Base-by-base conservation (phyloP, 179 eudicot genomes). In the Gypsophila paniculata region DNA sequence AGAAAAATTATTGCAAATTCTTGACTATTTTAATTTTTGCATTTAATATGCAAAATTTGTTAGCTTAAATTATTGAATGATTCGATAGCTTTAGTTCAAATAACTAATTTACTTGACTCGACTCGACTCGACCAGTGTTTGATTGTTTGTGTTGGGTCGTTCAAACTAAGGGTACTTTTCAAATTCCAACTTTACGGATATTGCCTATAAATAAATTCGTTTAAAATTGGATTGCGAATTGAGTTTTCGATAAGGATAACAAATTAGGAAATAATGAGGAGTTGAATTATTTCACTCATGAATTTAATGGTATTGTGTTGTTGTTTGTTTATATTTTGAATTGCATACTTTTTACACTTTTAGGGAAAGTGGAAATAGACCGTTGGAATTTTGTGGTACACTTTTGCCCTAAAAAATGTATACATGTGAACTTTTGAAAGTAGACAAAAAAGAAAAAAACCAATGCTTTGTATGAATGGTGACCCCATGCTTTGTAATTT, bases 401-500 rank as follows among this genome's bases (percentile, higher is more conserved):
- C 13, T 26, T 17, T 22, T 15, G 22, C 11, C 60, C 72, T 72
- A 77, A 77, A 72, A 18, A 65, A 13, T 51, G 8, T 42, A 23
- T 11, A 52, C 38, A 36, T 2, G 34, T 65, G 48, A 36, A 42
- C 17, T 23, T 11, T 58, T 65, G 13, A 29, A 29, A 29, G 34
- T 29, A 29, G 34, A 29, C 2, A 29, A 4, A 1, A 29, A 29
- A 1, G 4, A 29, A 29, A 29, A 29, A 29, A 29, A 29, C 34
- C 34, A 29, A 29, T n/a, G n/a, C n/a, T n/a, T 29, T 29, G 34
- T 29, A 29, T 29, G 34, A 29, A 1, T 29, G 1, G 34, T 29
- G n/a, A n/a, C n/a, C n/a, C n/a, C n/a, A n/a, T n/a, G n/a, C n/a
- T n/a, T n/a, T n/a, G n/a, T n/a, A n/a, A n/a, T n/a, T n/a, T n/a